Conservation (phyloP, 2,329 filamentous ascomycete genomes). For the Cladophialophora immunda region DNA sequence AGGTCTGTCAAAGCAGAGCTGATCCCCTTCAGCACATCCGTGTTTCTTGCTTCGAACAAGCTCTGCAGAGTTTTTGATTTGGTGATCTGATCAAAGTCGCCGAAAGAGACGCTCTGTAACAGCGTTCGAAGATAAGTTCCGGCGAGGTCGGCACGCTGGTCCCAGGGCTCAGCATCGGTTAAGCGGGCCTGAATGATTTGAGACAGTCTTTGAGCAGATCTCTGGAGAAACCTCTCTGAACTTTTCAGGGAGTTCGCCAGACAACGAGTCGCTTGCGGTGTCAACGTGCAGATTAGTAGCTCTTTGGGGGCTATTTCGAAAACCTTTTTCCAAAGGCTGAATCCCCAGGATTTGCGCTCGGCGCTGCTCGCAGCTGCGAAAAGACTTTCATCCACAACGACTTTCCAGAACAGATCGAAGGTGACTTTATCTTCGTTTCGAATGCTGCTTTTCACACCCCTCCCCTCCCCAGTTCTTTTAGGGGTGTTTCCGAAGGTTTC, state of each 20-base stretch:
- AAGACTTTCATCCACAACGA: slow-evolving; percentile 82
- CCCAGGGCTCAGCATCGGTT: slow-evolving; percentile 51
- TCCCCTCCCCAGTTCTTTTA: slow-evolving; percentile 34
- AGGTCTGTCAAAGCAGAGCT: slow-evolving; percentile 22
- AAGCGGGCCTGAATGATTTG: slow-evolving; percentile 73
- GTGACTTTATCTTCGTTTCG: slow-evolving; percentile 47
- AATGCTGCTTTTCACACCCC: slow-evolving; percentile 15
- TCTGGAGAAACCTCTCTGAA: slow-evolving; percentile 80
- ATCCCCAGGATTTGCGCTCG: slow-evolving; percentile 90
- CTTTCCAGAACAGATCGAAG: slow-evolving; percentile 84
- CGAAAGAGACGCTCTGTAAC: slow-evolving; percentile 73
- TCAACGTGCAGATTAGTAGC: slow-evolving; percentile 72
- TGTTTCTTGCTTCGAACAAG: slow-evolving; percentile 24
- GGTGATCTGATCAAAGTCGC: slow-evolving; percentile 86
- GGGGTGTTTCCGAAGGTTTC: slow-evolving; percentile 37
- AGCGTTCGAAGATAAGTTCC: slow-evolving; percentile 51
- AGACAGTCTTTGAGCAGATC: slow-evolving; percentile 78
- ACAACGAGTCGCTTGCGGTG: slow-evolving; percentile 81
- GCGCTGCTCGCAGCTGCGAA: slow-evolving; percentile 84
- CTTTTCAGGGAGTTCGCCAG: slow-evolving; percentile 83
- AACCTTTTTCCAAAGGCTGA: slow-evolving; percentile 83
- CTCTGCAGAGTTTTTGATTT: slow-evolving; percentile 69
- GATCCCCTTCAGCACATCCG: slow-evolving; percentile 9
- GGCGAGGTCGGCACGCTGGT: slow-evolving; percentile 65
- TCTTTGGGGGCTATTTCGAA: slow-evolving; percentile 62